Evolutionary conservation across 805 yeast genomes (phyloP).

Genomic region (Lachancea lanzarotensis): DNA sequence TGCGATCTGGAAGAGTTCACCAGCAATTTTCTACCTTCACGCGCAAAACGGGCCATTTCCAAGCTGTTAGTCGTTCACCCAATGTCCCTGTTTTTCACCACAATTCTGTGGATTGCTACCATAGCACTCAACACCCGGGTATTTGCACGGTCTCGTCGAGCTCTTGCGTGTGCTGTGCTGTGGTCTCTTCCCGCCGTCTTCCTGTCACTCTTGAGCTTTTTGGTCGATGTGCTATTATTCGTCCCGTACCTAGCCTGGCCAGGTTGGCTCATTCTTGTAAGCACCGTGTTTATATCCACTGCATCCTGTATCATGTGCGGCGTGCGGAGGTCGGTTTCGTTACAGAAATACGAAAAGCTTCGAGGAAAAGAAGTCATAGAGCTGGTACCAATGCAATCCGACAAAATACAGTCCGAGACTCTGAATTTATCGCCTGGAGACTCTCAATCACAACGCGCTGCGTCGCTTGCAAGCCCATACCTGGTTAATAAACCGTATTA

Average conservation of each 20-base stretch:
- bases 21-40: slow-evolving; percentile 47
- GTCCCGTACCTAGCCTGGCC: slow-evolving; percentile 69
- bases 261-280: slow-evolving; percentile 76
- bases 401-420: not conserved
- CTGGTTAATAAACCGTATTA: not conserved
- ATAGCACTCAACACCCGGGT: slow-evolving; percentile 36
- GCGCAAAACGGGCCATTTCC: slow-evolving; percentile 53
- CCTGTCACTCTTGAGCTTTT: slow-evolving; percentile 61
- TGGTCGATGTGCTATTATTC: slow-evolving; percentile 77
- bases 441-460: not conserved
- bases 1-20: slow-evolving; percentile 29
- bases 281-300: slow-evolving; percentile 59
- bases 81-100: slow-evolving; percentile 51
- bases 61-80: slow-evolving; percentile 62
- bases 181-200: slow-evolving; percentile 65
- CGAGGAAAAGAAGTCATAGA: slow-evolving; percentile 4
- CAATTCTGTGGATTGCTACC: slow-evolving; percentile 39
- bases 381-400: slow-evolving; percentile 4
- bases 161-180: slow-evolving; percentile 46
- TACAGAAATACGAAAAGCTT: slow-evolving; percentile 6
- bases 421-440: not conserved
- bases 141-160: slow-evolving; percentile 34
- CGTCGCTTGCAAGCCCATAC: not conserved
- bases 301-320: slow-evolving; percentile 63
- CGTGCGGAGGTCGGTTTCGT: slow-evolving; percentile 56